These are phyloP conservation scores for Boehmeria nivea DNA, from an alignment of 306 rosid genomes.

Conservation along the genomic window DNA sequence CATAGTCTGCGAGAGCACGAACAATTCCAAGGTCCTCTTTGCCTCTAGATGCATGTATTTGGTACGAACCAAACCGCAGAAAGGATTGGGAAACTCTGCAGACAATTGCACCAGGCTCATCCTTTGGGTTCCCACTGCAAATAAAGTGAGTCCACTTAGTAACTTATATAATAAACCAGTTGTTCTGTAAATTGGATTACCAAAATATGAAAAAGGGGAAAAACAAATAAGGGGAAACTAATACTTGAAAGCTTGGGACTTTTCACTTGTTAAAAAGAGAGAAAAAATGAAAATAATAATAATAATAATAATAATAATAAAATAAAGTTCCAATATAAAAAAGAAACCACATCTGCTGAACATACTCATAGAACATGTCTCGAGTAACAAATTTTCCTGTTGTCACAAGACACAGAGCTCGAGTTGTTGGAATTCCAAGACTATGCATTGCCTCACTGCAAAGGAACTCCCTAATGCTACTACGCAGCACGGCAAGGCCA, in stretches of 20 bases:
- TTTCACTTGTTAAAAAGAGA: too few species aligned
- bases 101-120: conserved; percentile 92
- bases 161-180: conserved; percentile 16
- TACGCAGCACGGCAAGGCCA: conserved; percentile 97
- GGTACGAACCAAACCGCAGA: conserved; percentile 95
- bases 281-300: too few species aligned
- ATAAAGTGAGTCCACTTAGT: conserved; percentile 1
- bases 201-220: neutral
- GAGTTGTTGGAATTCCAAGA: conserved; percentile 95
- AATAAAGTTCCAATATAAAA: neutral
- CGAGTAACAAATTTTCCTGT: conserved; percentile 84
- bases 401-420: conserved; percentile 81
- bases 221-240: neutral
- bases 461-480: conserved; percentile 94
- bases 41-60: conserved; percentile 81
- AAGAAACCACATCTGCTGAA: conserved; percentile 2
- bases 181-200: conserved; percentile 7
- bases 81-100: conserved; percentile 90
- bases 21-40: conserved; percentile 71
- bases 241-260: too few species aligned
- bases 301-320: neutral
- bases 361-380: conserved; percentile 98
- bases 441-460: conserved; percentile 98
- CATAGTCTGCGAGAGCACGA: conserved; percentile 79
- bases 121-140: conserved; percentile 87